Evolutionary conservation across 2,329 filamentous ascomycete genomes (phyloP), one percentile per base, ranked within the genome.

Genomic region (Colletotrichum noveboracense): DNA sequence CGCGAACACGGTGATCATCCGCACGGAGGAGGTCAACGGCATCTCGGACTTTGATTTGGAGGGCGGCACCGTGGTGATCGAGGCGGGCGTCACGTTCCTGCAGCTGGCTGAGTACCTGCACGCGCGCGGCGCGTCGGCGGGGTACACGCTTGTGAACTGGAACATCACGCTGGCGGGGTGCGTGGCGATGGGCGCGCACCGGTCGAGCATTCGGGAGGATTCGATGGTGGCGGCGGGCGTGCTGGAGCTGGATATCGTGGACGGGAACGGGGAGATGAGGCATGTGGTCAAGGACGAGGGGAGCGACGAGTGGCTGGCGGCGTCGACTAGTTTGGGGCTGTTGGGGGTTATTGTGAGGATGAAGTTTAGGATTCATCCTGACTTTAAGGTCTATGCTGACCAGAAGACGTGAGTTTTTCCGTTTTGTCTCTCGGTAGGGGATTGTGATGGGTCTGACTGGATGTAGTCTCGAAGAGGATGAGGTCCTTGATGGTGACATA

Each of bases 131-230:
- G 88, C 87, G 12, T 87, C 85, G 28, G 86, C 89, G 58, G 88
- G 88, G 21, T 89, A 88, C 68, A 88, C 87, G 1, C 81, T 90
- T 6, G 88, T 89, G 6, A 90, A 89, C 78, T 90, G 88, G 88
- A 89, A 89, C 76, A 89, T 89, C 70, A 88, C 86, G 7, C 82
- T 89, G 43, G 88, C 86, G 1, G 88, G 88, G 16, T 86, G 86
- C 52, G 85, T 89, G 6, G 88, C 88, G 6, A 90, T 90, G 88
- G 88, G 88, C 1, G 88, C 87, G 5, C 88, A 90, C 77, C 84
- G 88, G 16, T 87, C 85, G 1, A 87, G 87, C 18, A 82, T 89
- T 18, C 81, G 86, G 14, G 87, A 89, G 77, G 84, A 88, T 32
- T 87, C 87, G 6, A 88, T 87, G 80, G 88, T 90, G 5, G 87